These are phyloP conservation scores for Lichtheimia hyalospora DNA, from an alignment of 371 early-diverging fungal genomes.

Conservation along the genomic window DNA sequence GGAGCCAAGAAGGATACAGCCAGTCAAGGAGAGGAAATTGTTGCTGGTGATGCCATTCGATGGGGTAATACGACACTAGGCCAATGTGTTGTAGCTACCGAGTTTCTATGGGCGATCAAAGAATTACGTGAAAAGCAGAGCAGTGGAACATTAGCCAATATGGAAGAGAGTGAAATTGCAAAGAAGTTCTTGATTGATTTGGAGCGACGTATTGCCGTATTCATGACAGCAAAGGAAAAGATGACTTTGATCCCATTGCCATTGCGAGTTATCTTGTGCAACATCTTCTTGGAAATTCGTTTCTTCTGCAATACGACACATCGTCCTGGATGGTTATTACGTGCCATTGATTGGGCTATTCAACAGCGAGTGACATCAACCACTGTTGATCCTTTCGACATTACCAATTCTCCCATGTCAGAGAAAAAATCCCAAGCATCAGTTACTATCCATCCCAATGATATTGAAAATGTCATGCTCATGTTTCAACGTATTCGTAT, in stretches of 20 bases:
- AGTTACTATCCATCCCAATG: slow-evolving; percentile 6
- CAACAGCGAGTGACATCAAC: slow-evolving; percentile 26
- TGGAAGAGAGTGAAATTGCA: slow-evolving; percentile 59
- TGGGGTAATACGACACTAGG: slow-evolving; percentile 68
- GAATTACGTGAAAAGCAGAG: slow-evolving; percentile 38
- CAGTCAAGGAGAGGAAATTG: not conserved
- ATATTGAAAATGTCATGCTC: slow-evolving; percentile 31
- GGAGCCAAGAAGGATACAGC: slow-evolving; percentile 24
- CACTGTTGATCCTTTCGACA: slow-evolving; percentile 13
- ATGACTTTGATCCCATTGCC: slow-evolving; percentile 52
- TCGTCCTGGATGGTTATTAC: slow-evolving; percentile 60
- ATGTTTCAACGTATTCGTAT: slow-evolving; percentile 42
- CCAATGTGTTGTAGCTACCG: slow-evolving; percentile 58
- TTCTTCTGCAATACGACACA: slow-evolving; percentile 67
- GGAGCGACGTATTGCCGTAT: slow-evolving; percentile 58
- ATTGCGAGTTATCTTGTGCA: slow-evolving; percentile 53
- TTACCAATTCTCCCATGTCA: slow-evolving; percentile 3
- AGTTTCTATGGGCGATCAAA: slow-evolving; percentile 60
- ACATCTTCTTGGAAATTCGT: slow-evolving; percentile 57
- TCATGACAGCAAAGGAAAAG: slow-evolving; percentile 61
- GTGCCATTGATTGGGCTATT: slow-evolving; percentile 57
- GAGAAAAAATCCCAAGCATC: not conserved
- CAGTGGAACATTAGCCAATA: slow-evolving; percentile 27
- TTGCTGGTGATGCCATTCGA: slow-evolving; percentile 1
- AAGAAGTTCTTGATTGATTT: slow-evolving; percentile 68